phyloP scores from a whole-genome alignment of 139 green algal species.

The Chlorokybus atmophyticus region DNA sequence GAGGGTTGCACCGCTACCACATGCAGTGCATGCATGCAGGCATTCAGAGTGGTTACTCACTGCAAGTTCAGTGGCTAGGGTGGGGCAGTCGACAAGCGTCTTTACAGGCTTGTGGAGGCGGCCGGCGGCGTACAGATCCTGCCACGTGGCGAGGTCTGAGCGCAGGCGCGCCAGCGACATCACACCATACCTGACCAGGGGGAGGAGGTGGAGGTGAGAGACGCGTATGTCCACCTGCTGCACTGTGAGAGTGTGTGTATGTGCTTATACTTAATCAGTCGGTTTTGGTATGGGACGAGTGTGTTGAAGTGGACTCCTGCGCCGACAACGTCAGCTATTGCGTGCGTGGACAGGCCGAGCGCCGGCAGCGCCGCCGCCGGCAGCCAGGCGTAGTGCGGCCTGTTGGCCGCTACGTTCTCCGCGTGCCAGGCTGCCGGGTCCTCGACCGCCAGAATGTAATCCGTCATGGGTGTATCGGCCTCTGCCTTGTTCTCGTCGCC shows the following conservation, averaged over 20 bases:
- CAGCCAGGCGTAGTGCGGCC: conserved; percentile 62
- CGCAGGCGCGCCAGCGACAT: conserved; percentile 32
- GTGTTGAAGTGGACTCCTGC: conserved; percentile 74
- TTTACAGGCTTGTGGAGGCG: conserved; percentile 72
- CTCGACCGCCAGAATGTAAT: conserved; percentile 69
- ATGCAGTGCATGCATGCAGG: too few relatives aligned
- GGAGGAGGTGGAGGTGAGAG: too few relatives aligned
- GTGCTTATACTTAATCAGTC: too few relatives aligned
- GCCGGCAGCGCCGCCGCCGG: too few relatives aligned
- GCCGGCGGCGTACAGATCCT: conserved; percentile 56
- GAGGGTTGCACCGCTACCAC: not conserved
- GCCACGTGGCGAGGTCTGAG: conserved; percentile 55
- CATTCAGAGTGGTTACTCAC: too few relatives aligned
- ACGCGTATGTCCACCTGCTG: too few relatives aligned
- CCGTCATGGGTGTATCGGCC: conserved; percentile 69
- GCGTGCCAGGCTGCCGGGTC: conserved; percentile 51
- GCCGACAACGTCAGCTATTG: conserved; percentile 45
- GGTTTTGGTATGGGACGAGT: conserved; percentile 36
- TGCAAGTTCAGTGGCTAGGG: not conserved
- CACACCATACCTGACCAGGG: conserved; percentile 79
- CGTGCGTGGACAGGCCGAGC: too few relatives aligned
- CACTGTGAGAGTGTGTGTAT: too few relatives aligned
- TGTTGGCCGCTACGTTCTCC: conserved; percentile 52
- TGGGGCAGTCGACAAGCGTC: not conserved
- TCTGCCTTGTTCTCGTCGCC: too few relatives aligned